These are phyloP conservation scores for Tolypocladium tundrense DNA, from an alignment of 2,329 filamentous ascomycete species.

Conservation along the genomic window DNA sequence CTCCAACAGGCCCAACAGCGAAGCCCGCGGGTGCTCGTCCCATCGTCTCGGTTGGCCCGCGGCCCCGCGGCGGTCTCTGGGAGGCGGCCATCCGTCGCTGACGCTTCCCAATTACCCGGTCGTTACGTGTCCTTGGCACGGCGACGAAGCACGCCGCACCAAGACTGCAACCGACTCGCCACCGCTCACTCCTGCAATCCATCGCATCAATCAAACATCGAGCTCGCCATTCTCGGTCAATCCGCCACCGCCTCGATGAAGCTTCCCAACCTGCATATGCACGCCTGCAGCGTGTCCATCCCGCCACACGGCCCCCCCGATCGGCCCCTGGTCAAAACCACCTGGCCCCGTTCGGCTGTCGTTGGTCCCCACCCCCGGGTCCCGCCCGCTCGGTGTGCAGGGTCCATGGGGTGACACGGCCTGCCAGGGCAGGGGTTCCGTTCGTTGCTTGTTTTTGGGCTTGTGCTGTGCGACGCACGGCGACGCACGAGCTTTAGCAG, in stretches of 20 bases:
- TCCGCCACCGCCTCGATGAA: not conserved
- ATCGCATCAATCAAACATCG: not conserved
- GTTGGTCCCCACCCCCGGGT: not conserved
- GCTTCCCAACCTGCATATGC: not conserved
- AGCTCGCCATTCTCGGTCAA: not conserved
- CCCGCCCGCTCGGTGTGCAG: not conserved
- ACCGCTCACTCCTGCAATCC: not conserved
- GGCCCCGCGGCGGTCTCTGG: not conserved
- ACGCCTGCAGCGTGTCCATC: not conserved
- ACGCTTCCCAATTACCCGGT: not conserved
- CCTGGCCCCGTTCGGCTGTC: not conserved
- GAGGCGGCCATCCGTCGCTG: not conserved
- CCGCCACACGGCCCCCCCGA: not conserved
- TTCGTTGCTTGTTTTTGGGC: not conserved
- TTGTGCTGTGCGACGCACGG: not conserved
- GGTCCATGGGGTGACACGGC: not conserved
- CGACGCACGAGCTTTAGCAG: no score
- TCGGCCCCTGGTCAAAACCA: not conserved
- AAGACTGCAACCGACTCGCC: not conserved
- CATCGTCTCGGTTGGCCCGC: not conserved
- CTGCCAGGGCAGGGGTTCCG: not conserved
- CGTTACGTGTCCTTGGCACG: not conserved
- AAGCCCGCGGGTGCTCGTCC: not conserved
- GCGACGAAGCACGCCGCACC: not conserved
- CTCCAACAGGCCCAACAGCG: not conserved